A percentile compares a stretch with the other conserved stretches of the same genome.
Evolutionary conservation across 1,284 basidiomycete genomes (phyloP).

Genomic region (Taiwanofungus camphoratus): DNA sequence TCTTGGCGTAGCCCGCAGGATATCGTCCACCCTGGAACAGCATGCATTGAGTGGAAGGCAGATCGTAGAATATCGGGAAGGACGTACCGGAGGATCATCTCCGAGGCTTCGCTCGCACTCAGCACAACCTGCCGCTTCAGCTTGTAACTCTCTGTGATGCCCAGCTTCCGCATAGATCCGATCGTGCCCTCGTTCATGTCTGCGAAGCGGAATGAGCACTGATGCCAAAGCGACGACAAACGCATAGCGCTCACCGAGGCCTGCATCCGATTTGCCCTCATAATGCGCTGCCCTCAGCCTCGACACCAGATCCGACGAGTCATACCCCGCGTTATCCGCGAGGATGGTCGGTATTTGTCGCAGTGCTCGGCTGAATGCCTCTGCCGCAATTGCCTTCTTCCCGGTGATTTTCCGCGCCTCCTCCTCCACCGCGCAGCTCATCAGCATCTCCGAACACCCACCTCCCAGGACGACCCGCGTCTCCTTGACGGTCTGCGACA

Average conservation of each 20-base stretch:
- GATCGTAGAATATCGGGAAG: not conserved
- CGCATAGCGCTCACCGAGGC: conserved; percentile 58
- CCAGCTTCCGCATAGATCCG: conserved; percentile 84
- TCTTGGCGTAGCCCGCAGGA: conserved; percentile 22
- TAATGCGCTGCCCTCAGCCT: conserved; percentile 92
- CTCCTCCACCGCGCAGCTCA: conserved; percentile 93
- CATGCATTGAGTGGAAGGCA: not conserved
- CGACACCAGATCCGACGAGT: conserved; percentile 93
- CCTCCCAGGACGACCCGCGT: conserved; percentile 92
- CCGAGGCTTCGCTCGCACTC: conserved; percentile 93
- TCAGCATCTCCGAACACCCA: conserved; percentile 97
- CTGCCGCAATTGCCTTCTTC: conserved; percentile 94
- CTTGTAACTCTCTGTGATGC: conserved; percentile 96
- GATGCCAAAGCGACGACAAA: conserved; percentile 2
- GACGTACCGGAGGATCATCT: conserved; percentile 94
- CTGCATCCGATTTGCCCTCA: conserved; percentile 80
- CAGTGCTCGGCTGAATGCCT: conserved; percentile 86
- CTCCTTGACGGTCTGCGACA: conserved; percentile 98
- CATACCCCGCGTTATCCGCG: conserved; percentile 97
- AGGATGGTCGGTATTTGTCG: conserved; percentile 95
- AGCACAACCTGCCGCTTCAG: conserved; percentile 93
- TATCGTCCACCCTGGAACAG: conserved; percentile 20
- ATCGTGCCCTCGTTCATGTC: conserved; percentile 87
- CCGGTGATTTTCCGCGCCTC: conserved; percentile 82
- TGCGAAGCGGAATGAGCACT: conserved; percentile 23